phyloP scores from a whole-genome alignment of 2,329 filamentous ascomycete genomes.

The Sarocladium kiliense region DNA sequence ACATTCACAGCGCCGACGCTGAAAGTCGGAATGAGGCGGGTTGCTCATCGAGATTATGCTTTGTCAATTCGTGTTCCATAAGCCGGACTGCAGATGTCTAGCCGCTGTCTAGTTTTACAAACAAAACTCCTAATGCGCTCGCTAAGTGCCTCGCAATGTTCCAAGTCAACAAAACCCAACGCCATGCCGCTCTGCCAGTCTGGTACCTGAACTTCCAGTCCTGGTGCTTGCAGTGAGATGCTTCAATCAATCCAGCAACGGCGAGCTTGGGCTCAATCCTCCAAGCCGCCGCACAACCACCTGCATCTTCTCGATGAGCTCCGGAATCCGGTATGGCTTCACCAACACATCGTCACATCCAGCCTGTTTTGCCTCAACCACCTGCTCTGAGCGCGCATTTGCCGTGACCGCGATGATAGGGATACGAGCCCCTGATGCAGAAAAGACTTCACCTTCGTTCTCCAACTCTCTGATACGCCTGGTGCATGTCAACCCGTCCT shows the following conservation, averaged over 20 bases:
- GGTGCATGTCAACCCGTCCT: constrained; percentile 65
- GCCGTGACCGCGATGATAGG: constrained; percentile 64
- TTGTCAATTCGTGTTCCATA: too few relatives aligned
- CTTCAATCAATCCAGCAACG: constrained; percentile 6
- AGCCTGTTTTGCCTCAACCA: constrained; percentile 42
- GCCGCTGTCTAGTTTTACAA: background rate
- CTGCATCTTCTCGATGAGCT: constrained; percentile 56
- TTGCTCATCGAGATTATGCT: too few relatives aligned
- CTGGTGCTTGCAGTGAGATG: too few relatives aligned
- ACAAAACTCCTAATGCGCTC: background rate
- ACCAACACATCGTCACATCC: constrained; percentile 61
- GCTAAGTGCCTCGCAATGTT: background rate
- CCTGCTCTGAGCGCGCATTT: constrained; percentile 61
- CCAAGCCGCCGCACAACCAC: constrained; percentile 33
- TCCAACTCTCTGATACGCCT: constrained; percentile 59
- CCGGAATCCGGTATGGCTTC: constrained; percentile 65
- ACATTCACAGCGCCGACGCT: too few relatives aligned
- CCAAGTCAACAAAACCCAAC: background rate
- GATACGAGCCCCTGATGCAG: constrained; percentile 41
- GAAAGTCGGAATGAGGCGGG: too few relatives aligned
- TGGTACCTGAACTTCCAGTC: too few relatives aligned
- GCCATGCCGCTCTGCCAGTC: background rate
- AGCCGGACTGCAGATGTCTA: too few relatives aligned
- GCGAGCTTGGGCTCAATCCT: constrained; percentile 12
- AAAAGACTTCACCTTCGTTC: constrained; percentile 42